Evolutionary conservation across 176 grass and related monocot genomes (phyloP).

Genomic region (Zea luxurians): DNA sequence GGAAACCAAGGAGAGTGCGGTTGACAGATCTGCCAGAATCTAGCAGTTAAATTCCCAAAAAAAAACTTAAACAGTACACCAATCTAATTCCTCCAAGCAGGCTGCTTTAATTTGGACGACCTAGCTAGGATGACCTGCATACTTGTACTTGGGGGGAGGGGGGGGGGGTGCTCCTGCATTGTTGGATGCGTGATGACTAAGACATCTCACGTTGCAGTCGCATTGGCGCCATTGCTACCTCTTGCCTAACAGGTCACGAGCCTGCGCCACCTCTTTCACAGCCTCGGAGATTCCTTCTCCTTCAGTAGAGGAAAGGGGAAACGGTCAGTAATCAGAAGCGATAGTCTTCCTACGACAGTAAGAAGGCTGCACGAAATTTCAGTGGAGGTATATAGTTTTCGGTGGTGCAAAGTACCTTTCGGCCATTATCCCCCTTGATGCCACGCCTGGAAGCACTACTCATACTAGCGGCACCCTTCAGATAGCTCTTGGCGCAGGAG

Average conservation of each 20-base stretch:
- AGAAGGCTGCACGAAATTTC: background rate
- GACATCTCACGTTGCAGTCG: background rate
- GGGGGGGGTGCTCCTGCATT: background rate
- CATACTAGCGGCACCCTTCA: constrained; percentile 52
- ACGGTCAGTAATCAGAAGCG: constrained; percentile 13
- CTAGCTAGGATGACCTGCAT: background rate
- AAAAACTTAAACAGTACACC: background rate
- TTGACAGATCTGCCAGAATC: constrained; percentile 6
- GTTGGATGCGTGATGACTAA: background rate
- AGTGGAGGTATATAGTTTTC: background rate
- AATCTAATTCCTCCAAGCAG: constrained; percentile 6
- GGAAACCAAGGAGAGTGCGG: background rate
- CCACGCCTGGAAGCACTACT: constrained; percentile 63
- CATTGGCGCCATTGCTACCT: constrained; percentile 2
- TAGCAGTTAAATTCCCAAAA: background rate
- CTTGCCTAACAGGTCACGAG: constrained; percentile 43
- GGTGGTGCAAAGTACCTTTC: constrained; percentile 45
- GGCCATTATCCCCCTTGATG: constrained; percentile 31
- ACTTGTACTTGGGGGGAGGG: too few relatives aligned
- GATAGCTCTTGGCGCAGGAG: constrained; percentile 28
- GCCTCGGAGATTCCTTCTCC: constrained; percentile 52
- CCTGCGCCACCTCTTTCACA: constrained; percentile 35
- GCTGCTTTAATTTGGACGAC: background rate
- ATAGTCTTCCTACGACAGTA: background rate
- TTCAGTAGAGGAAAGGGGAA: background rate